Conservation (phyloP, 2,329 filamentous ascomycete species). For the Ilyonectria mors-panacis region DNA sequence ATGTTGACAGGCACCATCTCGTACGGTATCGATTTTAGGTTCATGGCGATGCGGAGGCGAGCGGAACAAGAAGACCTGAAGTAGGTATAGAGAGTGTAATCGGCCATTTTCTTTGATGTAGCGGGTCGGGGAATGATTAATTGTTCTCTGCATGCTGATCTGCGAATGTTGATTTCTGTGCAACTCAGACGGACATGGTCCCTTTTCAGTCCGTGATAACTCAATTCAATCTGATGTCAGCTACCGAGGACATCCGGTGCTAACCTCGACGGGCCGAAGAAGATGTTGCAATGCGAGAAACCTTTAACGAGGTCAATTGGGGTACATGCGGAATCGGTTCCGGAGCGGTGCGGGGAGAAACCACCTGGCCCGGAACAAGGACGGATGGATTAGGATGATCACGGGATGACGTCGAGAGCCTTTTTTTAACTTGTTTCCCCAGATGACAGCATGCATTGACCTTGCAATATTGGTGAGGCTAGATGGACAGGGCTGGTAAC, state of each 20-base stretch:
- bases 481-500: too few species aligned
- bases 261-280: conserved; percentile 3
- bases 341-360: conserved; percentile 21
- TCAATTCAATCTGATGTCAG: background rate
- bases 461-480: too few species aligned
- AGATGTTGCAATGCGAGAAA: background rate
- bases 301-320: background rate
- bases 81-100: conserved; percentile 69
- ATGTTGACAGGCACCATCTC: conserved; percentile 66
- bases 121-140: background rate
- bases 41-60: conserved; percentile 72
- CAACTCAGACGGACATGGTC: background rate
- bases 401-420: background rate
- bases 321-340: conserved; percentile 19
- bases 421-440: too few species aligned
- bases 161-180: background rate
- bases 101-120: conserved; percentile 37
- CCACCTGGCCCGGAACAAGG: background rate
- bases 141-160: background rate
- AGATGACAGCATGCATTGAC: too few species aligned
- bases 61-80: conserved; percentile 75
- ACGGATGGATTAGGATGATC: background rate
- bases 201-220: conserved; percentile 7
- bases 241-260: conserved; percentile 8
- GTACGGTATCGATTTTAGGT: conserved; percentile 68